Evolutionary conservation across 768 basidiomycete genomes (phyloP), one percentile per base, ranked within the genome.

Genomic region (Serendipita sp.): DNA sequence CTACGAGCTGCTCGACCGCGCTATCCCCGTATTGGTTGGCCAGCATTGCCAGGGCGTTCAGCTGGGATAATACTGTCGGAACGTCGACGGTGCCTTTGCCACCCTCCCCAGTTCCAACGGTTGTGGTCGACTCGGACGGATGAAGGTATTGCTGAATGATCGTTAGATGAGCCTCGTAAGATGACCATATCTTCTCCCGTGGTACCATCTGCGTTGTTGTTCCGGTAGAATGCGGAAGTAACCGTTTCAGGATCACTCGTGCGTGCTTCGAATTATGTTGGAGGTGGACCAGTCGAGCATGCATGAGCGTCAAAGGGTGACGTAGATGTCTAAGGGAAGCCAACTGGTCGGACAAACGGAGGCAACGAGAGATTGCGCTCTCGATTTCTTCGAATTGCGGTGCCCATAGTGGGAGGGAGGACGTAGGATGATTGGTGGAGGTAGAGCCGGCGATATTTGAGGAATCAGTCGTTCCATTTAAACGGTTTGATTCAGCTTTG

Each of bases 311-410:
- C 28, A 91, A 74, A 65, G 82, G 80, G 2, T 81, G 80, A 47
- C 78, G 80, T 70, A 85, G 84, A 4, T 77, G 73, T 63, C 82
- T 78, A 8, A 91, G 76, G 8, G 85, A 79, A 2, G 88, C 85
- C 69, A 86, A 84, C 84, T 86, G 63, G 0, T 67, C 62, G 51
- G 18, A 1, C 2, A 44, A 45, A 4, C 36, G 11, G 13, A n/a
- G 45, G 16, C 16, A 23, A 32, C 56, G 23, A n/a, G 56, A 23
- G 8, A 60, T 60, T 10, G 56, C 3, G 1, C 4, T 35, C 35
- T 60, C 44, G 28, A 35, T 36, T 58, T 16, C 62, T 30, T 45
- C 32, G 3, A 45, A 41, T 30, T 18, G 36, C 44, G 16, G 48
- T 3, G 35, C 68, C 11, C 32, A 65, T 45, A 2, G 11, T 23